These are phyloP conservation scores for Suillus lakei DNA, from an alignment of 768 basidiomycete genomes.

Conservation along the genomic window DNA sequence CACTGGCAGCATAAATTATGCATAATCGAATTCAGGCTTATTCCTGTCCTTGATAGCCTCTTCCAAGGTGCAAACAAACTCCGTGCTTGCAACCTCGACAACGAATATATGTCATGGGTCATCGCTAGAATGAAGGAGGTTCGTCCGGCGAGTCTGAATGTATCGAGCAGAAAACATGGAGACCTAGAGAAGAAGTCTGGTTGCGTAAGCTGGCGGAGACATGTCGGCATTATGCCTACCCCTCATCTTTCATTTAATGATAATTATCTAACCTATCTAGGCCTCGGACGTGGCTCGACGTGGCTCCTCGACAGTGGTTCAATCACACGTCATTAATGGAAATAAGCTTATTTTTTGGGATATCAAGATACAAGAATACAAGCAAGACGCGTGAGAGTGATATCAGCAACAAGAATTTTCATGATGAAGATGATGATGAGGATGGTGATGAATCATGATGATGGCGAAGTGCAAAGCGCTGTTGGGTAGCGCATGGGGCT, in stretches of 20 bases:
- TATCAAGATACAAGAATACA: not conserved
- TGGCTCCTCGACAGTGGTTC: not conserved
- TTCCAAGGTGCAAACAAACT: not conserved
- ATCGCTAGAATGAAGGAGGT: not conserved
- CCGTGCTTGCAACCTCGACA: not conserved
- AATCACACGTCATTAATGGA: not conserved
- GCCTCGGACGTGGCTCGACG: not conserved
- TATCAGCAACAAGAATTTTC: not conserved
- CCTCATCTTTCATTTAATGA: not conserved
- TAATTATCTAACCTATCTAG: not conserved
- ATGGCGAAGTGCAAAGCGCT: not conserved
- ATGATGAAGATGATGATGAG: not conserved
- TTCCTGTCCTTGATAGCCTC: not conserved
- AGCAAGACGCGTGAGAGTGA: not conserved
- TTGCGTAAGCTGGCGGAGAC: not conserved
- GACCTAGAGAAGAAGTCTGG: not conserved
- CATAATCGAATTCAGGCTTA: not conserved
- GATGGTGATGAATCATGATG: not conserved
- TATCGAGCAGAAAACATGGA: not conserved
- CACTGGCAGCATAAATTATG: too few species aligned
- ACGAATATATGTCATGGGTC: not conserved
- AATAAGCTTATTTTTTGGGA: not conserved
- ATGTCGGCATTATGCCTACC: not conserved
- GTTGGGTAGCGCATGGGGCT: not conserved
- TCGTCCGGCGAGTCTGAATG: not conserved